A percentile compares a stretch with the other conserved stretches of the same genome.
These are phyloP conservation scores for Sechiopsis laciniata DNA, from an alignment of 306 rosid species.

Conservation along the genomic window DNA sequence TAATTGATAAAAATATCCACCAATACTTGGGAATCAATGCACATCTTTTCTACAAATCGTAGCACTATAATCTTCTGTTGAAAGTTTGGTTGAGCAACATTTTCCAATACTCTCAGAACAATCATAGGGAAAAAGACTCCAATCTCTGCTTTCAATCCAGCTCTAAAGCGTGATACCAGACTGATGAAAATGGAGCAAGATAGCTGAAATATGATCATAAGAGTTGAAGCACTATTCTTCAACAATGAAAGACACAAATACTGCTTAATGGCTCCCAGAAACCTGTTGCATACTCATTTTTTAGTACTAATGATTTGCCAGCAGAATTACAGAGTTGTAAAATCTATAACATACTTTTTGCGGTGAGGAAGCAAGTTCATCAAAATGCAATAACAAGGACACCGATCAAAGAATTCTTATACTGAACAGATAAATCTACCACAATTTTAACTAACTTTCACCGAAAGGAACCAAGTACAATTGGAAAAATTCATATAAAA, in stretches of 20 bases:
- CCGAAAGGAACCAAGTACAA: neutral
- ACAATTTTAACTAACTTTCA: constrained; percentile 1
- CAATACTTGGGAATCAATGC: constrained; percentile 88
- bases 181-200: constrained; percentile 98
- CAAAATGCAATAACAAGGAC: neutral
- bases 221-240: constrained; percentile 99
- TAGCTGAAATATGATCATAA: constrained; percentile 88
- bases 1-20: constrained; percentile 95
- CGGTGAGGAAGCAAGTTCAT: neutral
- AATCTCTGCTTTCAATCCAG: constrained; percentile 96
- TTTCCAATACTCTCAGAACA: constrained; percentile 94
- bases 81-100: constrained; percentile 93
- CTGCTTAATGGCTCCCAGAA: constrained; percentile 97
- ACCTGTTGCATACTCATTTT: constrained; percentile 60
- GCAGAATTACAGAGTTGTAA: constrained; percentile 16
- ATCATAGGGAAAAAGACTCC: constrained; percentile 99
- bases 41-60: constrained; percentile 88
- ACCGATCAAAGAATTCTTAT: too few relatives aligned
- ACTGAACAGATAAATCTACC: neutral
- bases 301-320: neutral
- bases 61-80: constrained; percentile 99
- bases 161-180: constrained; percentile 95
- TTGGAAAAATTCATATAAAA: neutral
- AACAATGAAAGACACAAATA: constrained; percentile 88
- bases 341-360: neutral